Conservation (phyloP, 352 stramenopile species). For the Pythium vanterpoolii region DNA sequence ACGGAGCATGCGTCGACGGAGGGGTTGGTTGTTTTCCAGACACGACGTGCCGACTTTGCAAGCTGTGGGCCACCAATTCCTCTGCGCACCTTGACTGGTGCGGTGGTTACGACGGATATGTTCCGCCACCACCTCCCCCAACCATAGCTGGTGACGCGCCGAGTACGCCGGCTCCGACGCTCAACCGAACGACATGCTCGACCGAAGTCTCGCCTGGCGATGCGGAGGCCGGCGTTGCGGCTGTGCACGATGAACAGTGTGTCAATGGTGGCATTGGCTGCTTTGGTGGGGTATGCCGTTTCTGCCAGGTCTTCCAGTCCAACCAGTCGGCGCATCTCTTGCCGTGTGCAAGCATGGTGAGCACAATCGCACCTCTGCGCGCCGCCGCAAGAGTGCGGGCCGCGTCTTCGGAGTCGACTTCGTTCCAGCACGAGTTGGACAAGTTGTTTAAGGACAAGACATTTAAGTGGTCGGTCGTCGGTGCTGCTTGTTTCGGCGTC, state of each 20-base stretch:
- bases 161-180: background rate
- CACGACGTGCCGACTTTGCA: conserved; percentile 13
- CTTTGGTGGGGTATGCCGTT: conserved; percentile 18
- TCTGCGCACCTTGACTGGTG: conserved; percentile 9
- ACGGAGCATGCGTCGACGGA: conserved; percentile 8
- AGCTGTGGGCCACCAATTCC: background rate
- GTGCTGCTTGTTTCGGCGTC: conserved; percentile 21
- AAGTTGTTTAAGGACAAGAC: conserved; percentile 16
- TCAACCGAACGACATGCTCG: conserved; percentile 1
- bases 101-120: background rate
- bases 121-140: background rate
- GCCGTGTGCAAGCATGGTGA: conserved; percentile 1
- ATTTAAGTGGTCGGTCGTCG: conserved; percentile 19
- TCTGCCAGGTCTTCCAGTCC: conserved; percentile 8
- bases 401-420: background rate
- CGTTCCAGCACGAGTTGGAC: conserved; percentile 10
- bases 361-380: conserved; percentile 3
- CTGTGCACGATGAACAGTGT: conserved; percentile 11
- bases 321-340: conserved; percentile 11
- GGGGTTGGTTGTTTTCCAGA: conserved; percentile 3
- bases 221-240: background rate
- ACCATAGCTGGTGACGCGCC: background rate
- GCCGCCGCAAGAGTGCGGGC: background rate
- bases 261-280: conserved; percentile 20
- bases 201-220: conserved; percentile 5